These are phyloP conservation scores for Sporothrix pseudoabietina DNA, from an alignment of 2,329 filamentous ascomycete species.

Conservation along the genomic window DNA sequence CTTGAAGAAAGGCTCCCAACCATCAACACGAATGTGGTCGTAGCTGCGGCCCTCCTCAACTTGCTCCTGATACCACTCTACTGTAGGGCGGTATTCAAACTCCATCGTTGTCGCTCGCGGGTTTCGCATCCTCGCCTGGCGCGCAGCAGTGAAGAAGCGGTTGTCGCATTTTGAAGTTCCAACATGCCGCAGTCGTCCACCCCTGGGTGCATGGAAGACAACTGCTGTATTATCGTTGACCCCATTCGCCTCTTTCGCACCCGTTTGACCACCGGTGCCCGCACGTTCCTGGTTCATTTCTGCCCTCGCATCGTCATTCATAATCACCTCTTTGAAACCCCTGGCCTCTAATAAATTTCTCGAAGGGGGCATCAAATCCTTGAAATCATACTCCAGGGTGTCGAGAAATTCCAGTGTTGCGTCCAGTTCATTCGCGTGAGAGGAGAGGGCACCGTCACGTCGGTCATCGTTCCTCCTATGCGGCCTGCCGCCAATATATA, in stretches of 20 bases:
- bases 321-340: constrained; percentile 46
- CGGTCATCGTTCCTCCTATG: constrained; percentile 31
- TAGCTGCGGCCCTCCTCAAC: constrained; percentile 51
- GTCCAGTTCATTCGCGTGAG: neutral
- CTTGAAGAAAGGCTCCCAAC: constrained; percentile 48
- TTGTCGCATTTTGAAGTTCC: constrained; percentile 47
- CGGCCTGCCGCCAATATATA: constrained; percentile 52
- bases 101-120: constrained; percentile 38
- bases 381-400: constrained; percentile 41
- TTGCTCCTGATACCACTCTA: constrained; percentile 56
- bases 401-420: constrained; percentile 42
- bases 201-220: constrained; percentile 53
- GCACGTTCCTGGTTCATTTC: neutral
- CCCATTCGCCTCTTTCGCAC: constrained; percentile 24
- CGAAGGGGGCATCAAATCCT: constrained; percentile 43
- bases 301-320: neutral
- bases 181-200: constrained; percentile 28
- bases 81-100: constrained; percentile 52
- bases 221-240: constrained; percentile 35
- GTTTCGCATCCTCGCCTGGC: constrained; percentile 35
- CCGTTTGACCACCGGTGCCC: neutral
- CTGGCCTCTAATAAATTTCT: constrained; percentile 37
- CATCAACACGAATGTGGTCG: constrained; percentile 52
- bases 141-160: constrained; percentile 47
- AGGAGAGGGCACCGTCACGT: neutral